Conservation (phyloP, 495 filamentous ascomycete species). For the Acidiella bohemica region DNA sequence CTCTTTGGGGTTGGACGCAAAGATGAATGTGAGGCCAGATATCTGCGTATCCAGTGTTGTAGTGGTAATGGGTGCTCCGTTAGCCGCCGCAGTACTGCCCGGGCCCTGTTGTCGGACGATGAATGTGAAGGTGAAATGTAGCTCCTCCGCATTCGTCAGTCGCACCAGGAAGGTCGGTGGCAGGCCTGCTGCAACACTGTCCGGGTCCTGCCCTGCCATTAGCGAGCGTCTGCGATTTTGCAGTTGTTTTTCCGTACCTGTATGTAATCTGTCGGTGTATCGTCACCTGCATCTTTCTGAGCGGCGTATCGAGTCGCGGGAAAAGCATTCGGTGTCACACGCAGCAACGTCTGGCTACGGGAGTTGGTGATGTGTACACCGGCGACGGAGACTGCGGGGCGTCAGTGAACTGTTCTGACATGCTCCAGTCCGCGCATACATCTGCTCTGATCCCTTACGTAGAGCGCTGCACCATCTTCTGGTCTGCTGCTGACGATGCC, state of each 20-base stretch:
- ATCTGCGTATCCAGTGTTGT: slow-evolving; percentile 51
- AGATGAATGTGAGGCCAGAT: slow-evolving; percentile 83
- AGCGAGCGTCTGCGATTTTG: background rate
- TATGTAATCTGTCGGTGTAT: slow-evolving; percentile 70
- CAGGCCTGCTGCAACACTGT: slow-evolving; percentile 40
- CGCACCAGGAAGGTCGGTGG: slow-evolving; percentile 71
- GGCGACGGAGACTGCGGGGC: slow-evolving; percentile 78
- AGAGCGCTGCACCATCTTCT: slow-evolving; percentile 38
- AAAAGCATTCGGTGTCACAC: slow-evolving; percentile 75
- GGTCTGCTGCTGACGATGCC: background rate
- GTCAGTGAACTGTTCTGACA: too few relatives aligned
- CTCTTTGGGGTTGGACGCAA: slow-evolving; percentile 70
- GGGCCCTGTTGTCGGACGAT: slow-evolving; percentile 50
- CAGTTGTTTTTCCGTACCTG: slow-evolving; percentile 44
- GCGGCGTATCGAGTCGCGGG: slow-evolving; percentile 70
- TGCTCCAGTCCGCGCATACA: slow-evolving; percentile 13
- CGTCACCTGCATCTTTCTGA: slow-evolving; percentile 60
- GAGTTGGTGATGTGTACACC: slow-evolving; percentile 67
- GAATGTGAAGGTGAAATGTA: slow-evolving; percentile 85
- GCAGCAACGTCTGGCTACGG: slow-evolving; percentile 56
- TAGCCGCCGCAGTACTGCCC: slow-evolving; percentile 29
- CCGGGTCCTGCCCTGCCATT: slow-evolving; percentile 53
- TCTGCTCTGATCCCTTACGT: slow-evolving; percentile 23
- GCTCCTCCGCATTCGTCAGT: slow-evolving; percentile 77
- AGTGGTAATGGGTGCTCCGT: slow-evolving; percentile 28